Evolutionary conservation across 202 grass and related monocot species (phyloP), one percentile per base, ranked within the genome.

Genomic region (Digitaria exilis): DNA sequence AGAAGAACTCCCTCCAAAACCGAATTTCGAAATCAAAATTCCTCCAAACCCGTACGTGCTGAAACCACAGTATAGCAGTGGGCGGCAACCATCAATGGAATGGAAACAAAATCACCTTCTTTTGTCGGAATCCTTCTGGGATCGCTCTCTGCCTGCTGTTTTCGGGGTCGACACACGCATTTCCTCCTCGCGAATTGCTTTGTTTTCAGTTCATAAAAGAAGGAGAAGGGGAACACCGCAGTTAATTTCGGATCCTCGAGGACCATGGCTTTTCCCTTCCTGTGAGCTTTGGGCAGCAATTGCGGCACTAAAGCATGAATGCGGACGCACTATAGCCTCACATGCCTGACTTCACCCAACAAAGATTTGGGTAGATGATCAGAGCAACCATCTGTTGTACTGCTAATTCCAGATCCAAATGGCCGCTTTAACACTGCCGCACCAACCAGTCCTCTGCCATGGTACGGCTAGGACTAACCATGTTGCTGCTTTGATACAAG

Each of bases 401-500:
- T 65, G 55, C 28, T 55, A 44, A 57, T 70, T 24, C 70, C 45
- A 19, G 67, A 86, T 55, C 74, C 60, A 90, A 67, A 73, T 30
- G 30, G 39, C 29, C 44, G 17, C 73, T 86, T 79, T 73, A 83
- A 83, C 73, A 34, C 58, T 54, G 37, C 41, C 66, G 52, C 15
- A 69, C 43, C 78, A 77, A 78, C 63, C 70, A 44, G 76, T 54
- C 5, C 45, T 77, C 37, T 19, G 18, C 54, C 30, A 28, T 25
- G 50, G 77, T 72, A 26, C 64, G 16, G 32, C 16, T 12, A 39
- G 71, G 65, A 76, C 54, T 30, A 78, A 41, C 66, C n/a, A 16
- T 48, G 35, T 69, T 43, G 69, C 59, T 57, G 69, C 86, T 80
- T 84, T 84, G 67, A 73, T 50, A 32, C 2, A 32, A 13, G 60